These are phyloP conservation scores for Xylogone sp. DNA, from an alignment of 2,329 filamentous ascomycete genomes.

Conservation along the genomic window DNA sequence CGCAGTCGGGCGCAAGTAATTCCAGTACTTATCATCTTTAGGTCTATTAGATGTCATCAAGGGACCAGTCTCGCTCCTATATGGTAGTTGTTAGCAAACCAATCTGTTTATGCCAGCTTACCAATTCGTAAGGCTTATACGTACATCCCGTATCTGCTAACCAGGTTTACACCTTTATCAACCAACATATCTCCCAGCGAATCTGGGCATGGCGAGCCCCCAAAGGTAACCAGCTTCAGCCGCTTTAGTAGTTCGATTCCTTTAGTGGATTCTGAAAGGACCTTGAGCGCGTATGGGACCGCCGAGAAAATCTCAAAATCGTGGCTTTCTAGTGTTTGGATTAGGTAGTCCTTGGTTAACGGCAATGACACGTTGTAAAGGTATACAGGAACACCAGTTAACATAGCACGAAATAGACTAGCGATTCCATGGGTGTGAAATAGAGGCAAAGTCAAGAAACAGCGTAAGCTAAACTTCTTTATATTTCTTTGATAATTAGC, in stretches of 20 bases:
- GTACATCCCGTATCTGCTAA: slow-evolving; percentile 52
- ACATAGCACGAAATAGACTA: slow-evolving; percentile 47
- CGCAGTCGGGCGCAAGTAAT: slow-evolving; percentile 42
- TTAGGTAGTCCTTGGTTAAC: slow-evolving; percentile 38
- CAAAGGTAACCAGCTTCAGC: slow-evolving; percentile 50
- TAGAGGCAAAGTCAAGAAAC: slow-evolving; percentile 52
- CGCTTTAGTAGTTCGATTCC: slow-evolving; percentile 45
- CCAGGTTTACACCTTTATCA: slow-evolving; percentile 47
- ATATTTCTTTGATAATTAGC: slow-evolving; percentile 29
- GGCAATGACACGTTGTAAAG: slow-evolving; percentile 50
- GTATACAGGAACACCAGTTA: slow-evolving; percentile 55
- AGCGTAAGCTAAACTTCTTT: slow-evolving; percentile 35
- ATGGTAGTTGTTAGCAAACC: slow-evolving; percentile 34
- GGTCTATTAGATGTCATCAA: slow-evolving; percentile 56
- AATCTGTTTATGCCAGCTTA: not conserved
- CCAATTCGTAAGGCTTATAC: slow-evolving; percentile 17
- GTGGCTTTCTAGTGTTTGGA: slow-evolving; percentile 37
- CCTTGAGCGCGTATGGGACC: slow-evolving; percentile 61
- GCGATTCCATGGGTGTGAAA: slow-evolving; percentile 56
- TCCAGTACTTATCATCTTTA: slow-evolving; percentile 51
- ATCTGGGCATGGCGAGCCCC: slow-evolving; percentile 54
- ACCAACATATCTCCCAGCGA: slow-evolving; percentile 52
- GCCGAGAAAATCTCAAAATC: slow-evolving; percentile 53
- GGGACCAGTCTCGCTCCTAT: slow-evolving; percentile 53
- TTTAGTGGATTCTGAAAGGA: slow-evolving; percentile 53